Percentiles rank a stretch among this genome's conserved stretches.
Evolutionary conservation across 2,329 filamentous ascomycete species (phyloP).

Genomic region (Ophiocordyceps unilateralis): DNA sequence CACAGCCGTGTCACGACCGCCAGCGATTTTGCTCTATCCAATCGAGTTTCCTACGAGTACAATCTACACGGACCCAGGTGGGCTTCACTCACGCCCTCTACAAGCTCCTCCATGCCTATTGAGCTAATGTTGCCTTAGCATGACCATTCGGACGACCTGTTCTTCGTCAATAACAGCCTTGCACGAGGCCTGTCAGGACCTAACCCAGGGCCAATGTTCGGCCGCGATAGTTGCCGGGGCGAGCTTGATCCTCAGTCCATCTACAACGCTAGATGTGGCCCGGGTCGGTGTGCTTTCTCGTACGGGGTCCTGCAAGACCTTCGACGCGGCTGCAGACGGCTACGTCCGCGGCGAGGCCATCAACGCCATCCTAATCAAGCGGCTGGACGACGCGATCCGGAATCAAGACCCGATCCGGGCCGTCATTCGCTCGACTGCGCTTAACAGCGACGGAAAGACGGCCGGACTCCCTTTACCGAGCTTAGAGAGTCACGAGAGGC

Average conservation of each 20-base stretch:
- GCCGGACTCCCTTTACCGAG: slow-evolving; percentile 23
- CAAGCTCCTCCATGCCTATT: no score
- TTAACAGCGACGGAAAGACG: slow-evolving; percentile 20
- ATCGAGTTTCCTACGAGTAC: slow-evolving; percentile 4
- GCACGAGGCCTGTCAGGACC: slow-evolving; percentile 1
- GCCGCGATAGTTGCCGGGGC: not conserved
- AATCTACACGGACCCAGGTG: slow-evolving; percentile 2
- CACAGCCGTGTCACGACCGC: no score
- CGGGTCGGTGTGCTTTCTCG: slow-evolving; percentile 5
- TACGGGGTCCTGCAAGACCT: slow-evolving; percentile 11
- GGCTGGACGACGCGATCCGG: slow-evolving; percentile 19
- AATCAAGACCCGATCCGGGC: slow-evolving; percentile 15
- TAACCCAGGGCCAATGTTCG: not conserved
- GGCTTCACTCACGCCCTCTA: no score
- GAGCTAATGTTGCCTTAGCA: no score
- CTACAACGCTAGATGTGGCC: slow-evolving; percentile 1
- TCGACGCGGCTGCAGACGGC: slow-evolving; percentile 16
- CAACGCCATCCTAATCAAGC: slow-evolving; percentile 18
- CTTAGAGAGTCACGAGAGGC: slow-evolving; percentile 9
- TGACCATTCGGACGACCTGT: no score
- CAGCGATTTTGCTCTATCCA: no score
- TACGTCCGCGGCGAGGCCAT: slow-evolving; percentile 27
- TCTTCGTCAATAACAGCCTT: slow-evolving; percentile 1
- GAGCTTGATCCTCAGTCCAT: slow-evolving; percentile 5
- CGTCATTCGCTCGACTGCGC: slow-evolving; percentile 11